A percentile compares a stretch with the other conserved stretches of the same genome.
These are phyloP conservation scores for Macrolepiota dolichaula DNA, from an alignment of 768 basidiomycete species.

Conservation along the genomic window DNA sequence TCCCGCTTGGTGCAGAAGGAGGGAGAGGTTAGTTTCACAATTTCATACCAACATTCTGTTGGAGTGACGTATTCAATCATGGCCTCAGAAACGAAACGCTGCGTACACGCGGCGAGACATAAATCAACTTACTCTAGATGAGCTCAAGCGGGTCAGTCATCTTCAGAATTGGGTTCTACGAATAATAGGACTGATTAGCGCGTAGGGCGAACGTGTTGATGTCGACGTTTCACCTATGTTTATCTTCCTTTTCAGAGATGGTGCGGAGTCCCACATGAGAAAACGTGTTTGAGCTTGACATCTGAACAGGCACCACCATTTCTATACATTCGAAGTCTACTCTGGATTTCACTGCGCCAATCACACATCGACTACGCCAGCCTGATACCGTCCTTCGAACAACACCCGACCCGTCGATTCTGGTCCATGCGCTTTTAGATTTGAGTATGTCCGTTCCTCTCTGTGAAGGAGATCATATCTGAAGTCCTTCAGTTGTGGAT, in stretches of 20 bases:
- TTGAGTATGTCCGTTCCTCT: slow-evolving; percentile 29
- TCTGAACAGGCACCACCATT: slow-evolving; percentile 55
- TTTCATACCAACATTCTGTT: neutral
- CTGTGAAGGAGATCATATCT: neutral
- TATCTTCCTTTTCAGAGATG: slow-evolving; percentile 66
- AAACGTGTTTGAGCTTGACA: neutral
- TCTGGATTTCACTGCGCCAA: slow-evolving; percentile 50
- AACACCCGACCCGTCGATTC: slow-evolving; percentile 63
- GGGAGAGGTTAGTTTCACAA: slow-evolving; percentile 18
- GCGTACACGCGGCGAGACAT: slow-evolving; percentile 16
- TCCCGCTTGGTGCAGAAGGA: slow-evolving; percentile 21
- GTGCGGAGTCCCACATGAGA: slow-evolving; percentile 26
- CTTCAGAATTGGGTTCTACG: neutral
- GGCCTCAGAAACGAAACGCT: slow-evolving; percentile 12
- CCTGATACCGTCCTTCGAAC: slow-evolving; percentile 58
- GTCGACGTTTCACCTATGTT: slow-evolving; percentile 61
- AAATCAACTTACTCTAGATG: slow-evolving; percentile 22
- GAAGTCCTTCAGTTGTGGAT: slow-evolving; percentile 52
- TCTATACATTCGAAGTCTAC: slow-evolving; percentile 49
- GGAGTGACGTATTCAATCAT: neutral
- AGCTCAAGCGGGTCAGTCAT: slow-evolving; percentile 27
- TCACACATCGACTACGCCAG: slow-evolving; percentile 53
- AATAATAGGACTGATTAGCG: slow-evolving; percentile 21
- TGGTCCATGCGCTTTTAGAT: slow-evolving; percentile 70
- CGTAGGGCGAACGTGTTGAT: slow-evolving; percentile 53